Evolutionary conservation across 176 grass and related monocot species (phyloP), one percentile per base, ranked within the genome.

Genomic region (Guadua angustifolia): DNA sequence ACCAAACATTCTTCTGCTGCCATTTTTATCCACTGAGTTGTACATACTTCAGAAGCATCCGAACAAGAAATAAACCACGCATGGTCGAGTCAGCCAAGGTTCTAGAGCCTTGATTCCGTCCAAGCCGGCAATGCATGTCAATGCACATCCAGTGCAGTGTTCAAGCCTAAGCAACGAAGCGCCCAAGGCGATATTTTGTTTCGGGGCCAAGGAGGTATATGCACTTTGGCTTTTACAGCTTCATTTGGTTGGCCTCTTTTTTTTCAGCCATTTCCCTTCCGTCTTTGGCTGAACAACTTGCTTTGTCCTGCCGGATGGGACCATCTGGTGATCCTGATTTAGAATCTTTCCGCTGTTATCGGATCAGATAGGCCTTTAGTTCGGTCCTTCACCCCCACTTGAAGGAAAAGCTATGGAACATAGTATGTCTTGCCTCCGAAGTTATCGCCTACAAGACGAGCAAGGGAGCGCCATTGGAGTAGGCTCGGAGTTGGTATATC

Each of bases 381-480:
- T 58, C 74, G 45, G 38, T 71, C 73, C 71, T 85, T 67, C 67
- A 69, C 22, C 49, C 49, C 78, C 78, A 71, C 83, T 89, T 33
- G 64, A 43, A 45, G 17, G 44, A 44, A 81, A 76, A 62, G 69
- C 60, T 64, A 32, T 62, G 59, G 75, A 60, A 64, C 24, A 45
- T 78, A 82, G 47, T 70, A 53, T 82, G 56, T 90, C 88, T 90
- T 90, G 71, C 36, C 73, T 68, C 40, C 80, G 83, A 90, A 90
- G 88, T 53, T 90, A 86, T 86, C 83, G 65, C 45, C 76, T 16
- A 16, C 43, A 52, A 66, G 44, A 24, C 9, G 60, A 56, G 66
- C 80, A 66, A 17, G 39, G n/a, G n/a, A 26, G 9, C 39, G 6
- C 87, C 76, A 74, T 56, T 59, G 38, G 83, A 69, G 18, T 47